Percentiles rank a stretch among this genome's conserved stretches.
Conservation (phyloP, 2,329 filamentous ascomycete species). For the Aspergillus sp. region DNA sequence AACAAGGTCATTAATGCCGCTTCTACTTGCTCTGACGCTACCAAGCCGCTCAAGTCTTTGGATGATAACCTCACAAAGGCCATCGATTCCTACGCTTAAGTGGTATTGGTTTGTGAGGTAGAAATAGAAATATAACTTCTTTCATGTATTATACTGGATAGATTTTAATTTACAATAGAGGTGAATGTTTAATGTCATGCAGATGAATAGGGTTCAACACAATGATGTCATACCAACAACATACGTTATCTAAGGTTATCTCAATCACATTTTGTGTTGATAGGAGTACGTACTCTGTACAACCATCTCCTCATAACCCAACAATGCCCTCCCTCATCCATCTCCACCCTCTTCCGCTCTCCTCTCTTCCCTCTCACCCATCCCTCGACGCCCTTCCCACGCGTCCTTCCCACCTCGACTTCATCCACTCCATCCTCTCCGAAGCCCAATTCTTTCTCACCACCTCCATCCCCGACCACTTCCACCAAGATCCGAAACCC, state of each 20-base stretch:
- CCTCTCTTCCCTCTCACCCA: constrained; percentile 24
- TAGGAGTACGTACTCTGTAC: too few species aligned
- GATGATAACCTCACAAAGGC: too few species aligned
- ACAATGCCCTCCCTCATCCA: constrained; percentile 20
- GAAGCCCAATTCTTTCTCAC: constrained; percentile 24
- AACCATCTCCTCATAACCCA: not conserved
- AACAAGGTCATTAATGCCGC: too few species aligned
- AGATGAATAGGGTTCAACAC: too few species aligned
- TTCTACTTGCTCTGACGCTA: too few species aligned
- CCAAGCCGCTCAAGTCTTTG: too few species aligned
- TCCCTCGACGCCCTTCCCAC: constrained; percentile 13
- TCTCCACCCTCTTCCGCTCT: constrained; percentile 22
- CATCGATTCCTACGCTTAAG: too few species aligned
- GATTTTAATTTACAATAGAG: not conserved
- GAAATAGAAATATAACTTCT: too few species aligned
- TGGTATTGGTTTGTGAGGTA: too few species aligned
- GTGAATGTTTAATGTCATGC: too few species aligned
- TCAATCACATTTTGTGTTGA: too few species aligned
- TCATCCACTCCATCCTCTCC: constrained; percentile 18
- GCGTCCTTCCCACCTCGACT: constrained; percentile 14
- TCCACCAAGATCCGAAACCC: constrained; percentile 20
- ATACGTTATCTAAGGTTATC: not conserved
- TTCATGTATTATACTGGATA: too few species aligned
- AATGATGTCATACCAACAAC: not conserved
- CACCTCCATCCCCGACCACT: constrained; percentile 20